Conservation (phyloP, 371 early-diverging fungal genomes). For the Mucor velutinosus region DNA sequence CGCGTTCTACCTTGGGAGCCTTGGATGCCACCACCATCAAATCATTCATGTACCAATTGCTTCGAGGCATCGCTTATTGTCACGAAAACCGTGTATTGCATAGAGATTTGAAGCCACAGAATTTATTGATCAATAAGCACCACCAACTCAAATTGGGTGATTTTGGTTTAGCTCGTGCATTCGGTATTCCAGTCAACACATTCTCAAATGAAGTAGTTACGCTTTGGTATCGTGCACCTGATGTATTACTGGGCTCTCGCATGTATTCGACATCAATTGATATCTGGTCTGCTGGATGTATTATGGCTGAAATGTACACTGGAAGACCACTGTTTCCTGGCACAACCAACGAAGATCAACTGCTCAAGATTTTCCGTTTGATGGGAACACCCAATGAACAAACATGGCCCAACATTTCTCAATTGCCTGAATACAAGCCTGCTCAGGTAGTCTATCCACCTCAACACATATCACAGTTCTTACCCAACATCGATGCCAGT, state of each 20-base stretch:
- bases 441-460: constrained; percentile 76
- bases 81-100: constrained; percentile 96
- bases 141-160: constrained; percentile 91
- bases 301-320: constrained; percentile 94
- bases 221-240: constrained; percentile 96
- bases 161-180: constrained; percentile 95
- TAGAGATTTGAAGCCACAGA: constrained; percentile 97
- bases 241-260: constrained; percentile 94
- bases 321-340: constrained; percentile 97
- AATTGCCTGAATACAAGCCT: constrained; percentile 88
- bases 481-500: constrained; percentile 78
- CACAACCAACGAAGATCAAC: constrained; percentile 89
- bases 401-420: constrained; percentile 87
- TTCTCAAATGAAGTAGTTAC: constrained; percentile 99
- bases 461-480: constrained; percentile 61
- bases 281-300: constrained; percentile 99
- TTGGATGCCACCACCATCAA: constrained; percentile 73
- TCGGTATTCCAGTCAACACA: constrained; percentile 95
- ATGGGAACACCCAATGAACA: constrained; percentile 89
- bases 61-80: constrained; percentile 92
- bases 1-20: constrained; percentile 59
- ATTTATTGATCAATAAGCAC: constrained; percentile 88
- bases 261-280: constrained; percentile 98
- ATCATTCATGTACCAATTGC: constrained; percentile 85
- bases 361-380: constrained; percentile 84